Evolutionary conservation across 1,284 basidiomycete genomes (phyloP).

Genomic region (Calocybe gambosa): DNA sequence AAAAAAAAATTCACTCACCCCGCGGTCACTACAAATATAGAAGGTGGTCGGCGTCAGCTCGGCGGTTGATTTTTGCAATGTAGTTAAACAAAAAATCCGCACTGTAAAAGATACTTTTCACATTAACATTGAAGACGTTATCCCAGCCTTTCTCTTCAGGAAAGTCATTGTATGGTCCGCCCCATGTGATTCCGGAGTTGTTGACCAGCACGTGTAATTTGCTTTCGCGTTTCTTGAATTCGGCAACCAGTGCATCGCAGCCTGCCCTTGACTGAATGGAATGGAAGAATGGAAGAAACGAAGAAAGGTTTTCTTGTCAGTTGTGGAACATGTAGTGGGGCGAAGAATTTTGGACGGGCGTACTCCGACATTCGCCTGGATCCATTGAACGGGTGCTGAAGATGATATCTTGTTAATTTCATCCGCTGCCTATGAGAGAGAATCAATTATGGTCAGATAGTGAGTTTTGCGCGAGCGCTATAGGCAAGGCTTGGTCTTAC

Average conservation of each 20-base stretch:
- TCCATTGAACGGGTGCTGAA: conserved; percentile 59
- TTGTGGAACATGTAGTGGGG: neutral
- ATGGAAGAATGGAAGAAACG: neutral
- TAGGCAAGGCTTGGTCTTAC: conserved; percentile 12
- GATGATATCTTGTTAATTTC: conserved; percentile 55
- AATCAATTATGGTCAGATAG: neutral
- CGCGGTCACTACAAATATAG: conserved; percentile 48
- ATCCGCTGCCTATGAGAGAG: conserved; percentile 41
- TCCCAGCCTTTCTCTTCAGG: conserved; percentile 85
- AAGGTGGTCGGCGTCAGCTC: neutral
- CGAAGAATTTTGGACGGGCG: conserved; percentile 20
- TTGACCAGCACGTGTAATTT: conserved; percentile 78
- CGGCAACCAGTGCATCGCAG: conserved; percentile 66
- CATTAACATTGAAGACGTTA: conserved; percentile 70
- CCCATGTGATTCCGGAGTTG: conserved; percentile 80
- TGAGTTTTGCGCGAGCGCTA: no score
- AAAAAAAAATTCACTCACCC: conserved; percentile 36
- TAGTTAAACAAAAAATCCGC: conserved; percentile 20
- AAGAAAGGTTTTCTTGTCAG: neutral
- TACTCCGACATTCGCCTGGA: conserved; percentile 70
- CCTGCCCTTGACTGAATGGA: conserved; percentile 63
- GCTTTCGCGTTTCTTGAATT: conserved; percentile 62
- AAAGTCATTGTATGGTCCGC: conserved; percentile 66
- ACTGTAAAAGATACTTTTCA: conserved; percentile 81
- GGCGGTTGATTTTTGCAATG: neutral